Percentiles rank a stretch among this genome's conserved stretches.
Conservation (phyloP, 1,284 basidiomycete species). For the Pseudozyma pruni region DNA sequence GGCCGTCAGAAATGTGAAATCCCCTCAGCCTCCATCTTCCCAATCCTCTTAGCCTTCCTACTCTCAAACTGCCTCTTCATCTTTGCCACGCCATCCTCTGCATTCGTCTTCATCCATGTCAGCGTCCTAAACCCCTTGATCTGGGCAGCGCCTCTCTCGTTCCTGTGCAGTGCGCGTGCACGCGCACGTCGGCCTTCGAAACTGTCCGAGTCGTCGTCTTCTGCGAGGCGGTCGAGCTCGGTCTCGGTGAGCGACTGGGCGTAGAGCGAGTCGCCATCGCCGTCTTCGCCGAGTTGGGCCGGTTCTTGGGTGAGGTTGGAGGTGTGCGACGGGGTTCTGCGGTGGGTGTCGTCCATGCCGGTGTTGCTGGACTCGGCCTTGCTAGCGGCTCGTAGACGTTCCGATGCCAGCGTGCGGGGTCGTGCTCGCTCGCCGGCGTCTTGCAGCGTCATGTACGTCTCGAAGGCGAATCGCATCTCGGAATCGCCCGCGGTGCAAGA, state of each 20-base stretch:
- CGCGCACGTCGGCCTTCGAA: slow-evolving; percentile 37
- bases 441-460: slow-evolving; percentile 49
- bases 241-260: slow-evolving; percentile 37
- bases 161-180: slow-evolving; percentile 51
- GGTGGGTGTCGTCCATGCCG: slow-evolving; percentile 15
- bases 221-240: slow-evolving; percentile 26
- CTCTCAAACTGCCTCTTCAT: slow-evolving; percentile 45
- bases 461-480: slow-evolving; percentile 58
- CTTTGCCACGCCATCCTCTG: slow-evolving; percentile 46
- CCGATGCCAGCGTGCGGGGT: slow-evolving; percentile 25
- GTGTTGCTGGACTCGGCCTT: slow-evolving; percentile 6
- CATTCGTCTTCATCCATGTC: slow-evolving; percentile 59
- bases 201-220: slow-evolving; percentile 42
- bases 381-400: slow-evolving; percentile 9
- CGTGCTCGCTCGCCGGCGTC: slow-evolving; percentile 50
- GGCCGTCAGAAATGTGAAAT: slow-evolving; percentile 57
- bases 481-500: slow-evolving; percentile 50
- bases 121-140: slow-evolving; percentile 59
- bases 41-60: slow-evolving; percentile 45
- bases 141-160: slow-evolving; percentile 58
- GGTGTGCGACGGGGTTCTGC: slow-evolving; percentile 11
- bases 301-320: slow-evolving; percentile 16
- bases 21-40: slow-evolving; percentile 63
- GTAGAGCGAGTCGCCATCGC: slow-evolving; percentile 33
- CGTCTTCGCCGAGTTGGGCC: slow-evolving; percentile 23